Evolutionary conservation across 192 early-diverging fungal species (phyloP).

Genomic region (Entomortierella beljakovae): DNA sequence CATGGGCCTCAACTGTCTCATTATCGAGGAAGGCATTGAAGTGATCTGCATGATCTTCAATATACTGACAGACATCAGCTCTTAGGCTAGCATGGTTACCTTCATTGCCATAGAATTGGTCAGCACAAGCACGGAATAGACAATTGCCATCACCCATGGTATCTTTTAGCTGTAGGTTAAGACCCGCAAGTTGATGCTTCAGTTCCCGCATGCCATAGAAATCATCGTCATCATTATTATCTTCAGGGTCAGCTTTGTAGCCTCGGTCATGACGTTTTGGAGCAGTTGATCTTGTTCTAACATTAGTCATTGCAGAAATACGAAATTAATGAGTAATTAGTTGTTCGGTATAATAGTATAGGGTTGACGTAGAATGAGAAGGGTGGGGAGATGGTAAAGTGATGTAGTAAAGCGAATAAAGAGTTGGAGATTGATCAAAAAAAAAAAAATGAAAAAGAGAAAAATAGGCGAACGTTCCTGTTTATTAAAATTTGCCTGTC

Average conservation of each 20-base stretch:
- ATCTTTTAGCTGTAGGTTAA: constrained; percentile 71
- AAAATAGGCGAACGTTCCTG: no score
- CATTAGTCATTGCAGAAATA: constrained; percentile 36
- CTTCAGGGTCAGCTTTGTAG: constrained; percentile 48
- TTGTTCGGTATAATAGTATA: no score
- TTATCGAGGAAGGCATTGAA: constrained; percentile 75
- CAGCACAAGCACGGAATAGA: constrained; percentile 69
- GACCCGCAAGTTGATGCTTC: constrained; percentile 62
- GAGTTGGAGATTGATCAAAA: neutral
- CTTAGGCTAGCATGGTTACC: constrained; percentile 66
- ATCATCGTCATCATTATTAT: constrained; percentile 53
- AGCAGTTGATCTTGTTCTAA: constrained; percentile 36
- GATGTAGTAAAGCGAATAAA: no score
- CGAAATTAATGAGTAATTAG: no score
- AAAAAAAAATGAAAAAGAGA: neutral
- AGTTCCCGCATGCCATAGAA: constrained; percentile 57
- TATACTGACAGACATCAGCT: constrained; percentile 70
- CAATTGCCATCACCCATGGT: constrained; percentile 81
- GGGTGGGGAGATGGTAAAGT: no score
- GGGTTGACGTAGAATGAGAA: neutral
- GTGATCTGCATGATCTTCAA: constrained; percentile 66
- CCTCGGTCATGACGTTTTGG: constrained; percentile 2
- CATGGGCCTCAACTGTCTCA: constrained; percentile 65
- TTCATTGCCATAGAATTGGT: constrained; percentile 73
- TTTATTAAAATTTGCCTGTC: no score